These are phyloP conservation scores for Malus hybrid DNA, from an alignment of 331 rosid species.

Conservation along the genomic window DNA sequence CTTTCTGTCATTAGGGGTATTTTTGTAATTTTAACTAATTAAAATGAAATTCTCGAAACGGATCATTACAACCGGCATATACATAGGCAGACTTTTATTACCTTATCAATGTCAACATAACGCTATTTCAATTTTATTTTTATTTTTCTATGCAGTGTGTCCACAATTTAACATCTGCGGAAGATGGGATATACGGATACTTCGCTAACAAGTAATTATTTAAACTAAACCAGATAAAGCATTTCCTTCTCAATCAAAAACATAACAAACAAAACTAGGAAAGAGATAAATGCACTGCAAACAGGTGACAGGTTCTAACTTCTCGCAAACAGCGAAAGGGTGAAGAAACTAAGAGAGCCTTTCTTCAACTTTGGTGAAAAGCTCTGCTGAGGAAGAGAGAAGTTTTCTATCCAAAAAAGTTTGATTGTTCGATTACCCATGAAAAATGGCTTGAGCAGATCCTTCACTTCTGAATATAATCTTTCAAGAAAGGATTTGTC, in stretches of 20 bases:
- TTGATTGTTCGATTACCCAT: neutral
- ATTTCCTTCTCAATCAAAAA: neutral
- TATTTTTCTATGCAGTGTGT: neutral
- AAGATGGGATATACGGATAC: neutral
- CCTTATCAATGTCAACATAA: neutral
- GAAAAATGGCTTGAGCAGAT: neutral
- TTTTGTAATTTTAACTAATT: too few relatives aligned
- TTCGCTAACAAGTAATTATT: neutral
- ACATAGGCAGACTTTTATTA: neutral
- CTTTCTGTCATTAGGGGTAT: too few relatives aligned
- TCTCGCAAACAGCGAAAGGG: neutral
- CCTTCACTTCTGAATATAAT: constrained; percentile 37
- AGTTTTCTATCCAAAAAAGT: neutral
- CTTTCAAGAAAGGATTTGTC: constrained; percentile 33
- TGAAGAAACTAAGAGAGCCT: neutral
- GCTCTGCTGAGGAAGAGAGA: neutral
- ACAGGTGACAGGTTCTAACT: neutral
- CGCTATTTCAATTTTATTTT: too few relatives aligned
- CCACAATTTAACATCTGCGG: neutral
- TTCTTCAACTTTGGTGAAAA: neutral
- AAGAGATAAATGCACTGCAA: neutral
- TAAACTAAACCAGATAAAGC: neutral
- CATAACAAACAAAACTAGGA: neutral
- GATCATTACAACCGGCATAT: too few relatives aligned
- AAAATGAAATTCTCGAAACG: too few relatives aligned